Percentiles rank a stretch among this genome's conserved stretches.
These are phyloP conservation scores for Candida pseudofarinosa DNA, from an alignment of 805 yeast genomes.

Conservation along the genomic window DNA sequence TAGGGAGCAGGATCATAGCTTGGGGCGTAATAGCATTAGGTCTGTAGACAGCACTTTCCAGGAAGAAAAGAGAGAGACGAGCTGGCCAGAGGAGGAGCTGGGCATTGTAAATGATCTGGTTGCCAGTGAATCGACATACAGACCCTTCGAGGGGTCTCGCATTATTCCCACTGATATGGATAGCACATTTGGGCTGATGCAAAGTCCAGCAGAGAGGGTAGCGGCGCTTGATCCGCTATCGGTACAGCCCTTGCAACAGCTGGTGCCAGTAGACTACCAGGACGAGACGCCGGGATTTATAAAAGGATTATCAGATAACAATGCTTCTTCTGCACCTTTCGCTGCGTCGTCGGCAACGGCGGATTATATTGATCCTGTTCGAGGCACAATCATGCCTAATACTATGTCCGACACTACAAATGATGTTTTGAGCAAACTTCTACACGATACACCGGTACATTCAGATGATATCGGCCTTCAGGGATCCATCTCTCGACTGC, in stretches of 20 bases:
- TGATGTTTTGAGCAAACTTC: conserved; percentile 22
- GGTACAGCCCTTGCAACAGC: not conserved
- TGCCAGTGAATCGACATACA: not conserved
- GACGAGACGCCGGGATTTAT: not conserved
- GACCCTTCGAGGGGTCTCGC: not conserved
- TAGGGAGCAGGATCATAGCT: not conserved
- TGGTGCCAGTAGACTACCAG: not conserved
- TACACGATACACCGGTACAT: conserved; percentile 10
- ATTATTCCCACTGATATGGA: not conserved
- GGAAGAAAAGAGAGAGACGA: not conserved
- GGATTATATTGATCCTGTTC: not conserved
- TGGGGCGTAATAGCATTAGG: not conserved
- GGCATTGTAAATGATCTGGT: not conserved
- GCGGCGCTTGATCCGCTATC: not conserved
- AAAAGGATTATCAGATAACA: not conserved
- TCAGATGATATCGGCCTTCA: conserved; percentile 12
- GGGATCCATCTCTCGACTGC: conserved; percentile 4
- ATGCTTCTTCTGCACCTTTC: not conserved
- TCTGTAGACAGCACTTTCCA: not conserved
- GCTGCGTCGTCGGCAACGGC: not conserved
- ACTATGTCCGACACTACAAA: conserved; percentile 25
- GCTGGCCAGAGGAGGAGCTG: not conserved
- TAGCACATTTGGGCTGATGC: not conserved
- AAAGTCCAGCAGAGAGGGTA: not conserved
- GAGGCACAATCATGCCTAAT: conserved; percentile 4